Conservation (phyloP, 805 yeast species). For the Dipodascopsis uninucleata region DNA sequence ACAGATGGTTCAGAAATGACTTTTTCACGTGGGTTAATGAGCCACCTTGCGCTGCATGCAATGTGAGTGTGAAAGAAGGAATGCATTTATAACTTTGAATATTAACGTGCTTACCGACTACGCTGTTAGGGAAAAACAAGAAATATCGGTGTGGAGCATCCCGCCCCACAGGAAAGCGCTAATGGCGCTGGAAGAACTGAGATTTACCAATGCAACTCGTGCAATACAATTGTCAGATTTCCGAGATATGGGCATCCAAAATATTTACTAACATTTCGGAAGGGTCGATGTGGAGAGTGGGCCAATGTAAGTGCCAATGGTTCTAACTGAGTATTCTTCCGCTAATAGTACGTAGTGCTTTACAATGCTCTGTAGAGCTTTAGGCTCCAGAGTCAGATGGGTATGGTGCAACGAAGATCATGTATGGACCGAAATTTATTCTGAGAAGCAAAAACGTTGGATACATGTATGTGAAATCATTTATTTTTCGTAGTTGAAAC, state of each 20-base stretch:
- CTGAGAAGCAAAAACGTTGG: slow-evolving; percentile 62
- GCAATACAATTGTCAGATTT: slow-evolving; percentile 52
- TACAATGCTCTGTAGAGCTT: slow-evolving; percentile 60
- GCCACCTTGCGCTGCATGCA: slow-evolving; percentile 59
- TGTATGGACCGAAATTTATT: slow-evolving; percentile 92
- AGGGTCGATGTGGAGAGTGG: slow-evolving; percentile 96
- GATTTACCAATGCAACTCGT: slow-evolving; percentile 55
- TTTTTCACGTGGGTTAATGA: slow-evolving; percentile 82
- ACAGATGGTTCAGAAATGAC: slow-evolving; percentile 65
- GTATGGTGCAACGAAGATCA: slow-evolving; percentile 91
- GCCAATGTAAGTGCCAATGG: slow-evolving; percentile 47
- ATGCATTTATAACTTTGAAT: neutral
- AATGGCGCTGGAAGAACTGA: slow-evolving; percentile 61
- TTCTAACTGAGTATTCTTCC: neutral
- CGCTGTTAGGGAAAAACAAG: slow-evolving; percentile 42
- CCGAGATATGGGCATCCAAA: slow-evolving; percentile 73
- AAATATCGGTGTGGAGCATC: slow-evolving; percentile 40
- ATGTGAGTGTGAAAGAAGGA: slow-evolving; percentile 23
- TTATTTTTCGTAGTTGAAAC: neutral
- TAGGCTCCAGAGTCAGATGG: slow-evolving; percentile 64
- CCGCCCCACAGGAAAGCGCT: slow-evolving; percentile 45
- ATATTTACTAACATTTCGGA: slow-evolving; percentile 55
- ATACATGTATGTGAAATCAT: slow-evolving; percentile 50
- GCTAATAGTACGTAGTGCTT: slow-evolving; percentile 45
- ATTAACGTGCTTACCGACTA: no score